Evolutionary conservation across 768 basidiomycete species (phyloP), one percentile per base, ranked within the genome.

Genomic region (Collybia sp.): DNA sequence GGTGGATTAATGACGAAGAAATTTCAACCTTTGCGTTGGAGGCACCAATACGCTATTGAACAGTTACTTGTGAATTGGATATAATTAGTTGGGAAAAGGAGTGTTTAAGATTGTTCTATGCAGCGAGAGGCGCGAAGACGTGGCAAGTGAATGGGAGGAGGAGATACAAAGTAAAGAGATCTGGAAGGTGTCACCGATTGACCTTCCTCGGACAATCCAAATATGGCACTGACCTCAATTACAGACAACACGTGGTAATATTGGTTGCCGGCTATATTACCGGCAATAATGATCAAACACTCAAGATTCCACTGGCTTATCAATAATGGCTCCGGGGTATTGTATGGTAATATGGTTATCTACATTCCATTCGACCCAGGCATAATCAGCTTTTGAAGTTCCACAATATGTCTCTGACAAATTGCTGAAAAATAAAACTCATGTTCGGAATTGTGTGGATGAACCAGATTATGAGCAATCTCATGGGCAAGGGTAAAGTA

Each of bases 371-470:
- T 40, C 44, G 45, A 51, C 44, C 45, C 40, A 37, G 53, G 48
- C 41, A 73, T 35, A 42, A 72, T 60, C 30, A 47, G 58, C 18
- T 63, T 25, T 25, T 25, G 66, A 16, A 83, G 63, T 15, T 63
- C 57, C 42, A 70, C 51, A 19, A 84, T 58, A 57, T 76, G 74
- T 30, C 73, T 76, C 65, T 96, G 90, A 52, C 88, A 89, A 15
- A 97, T 87, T 5, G 88, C 83, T 20, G 91, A 91, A 57, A 95
- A 93, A 63, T 91, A 96, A 63, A 96, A 97, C 52, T 93, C 91
- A 53, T 95, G 93, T 58, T 93, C 85, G 1, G 89, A 83, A 61
- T 95, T 93, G 56, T 96, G 94, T 0, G 81, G 78, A 35, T 82
- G 74, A 12, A 94, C 85, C 2, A 96, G 69, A 58, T 95, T 97